Base-by-base conservation (phyloP, 2,329 filamentous ascomycete genomes). In the Xylaria sp. region DNA sequence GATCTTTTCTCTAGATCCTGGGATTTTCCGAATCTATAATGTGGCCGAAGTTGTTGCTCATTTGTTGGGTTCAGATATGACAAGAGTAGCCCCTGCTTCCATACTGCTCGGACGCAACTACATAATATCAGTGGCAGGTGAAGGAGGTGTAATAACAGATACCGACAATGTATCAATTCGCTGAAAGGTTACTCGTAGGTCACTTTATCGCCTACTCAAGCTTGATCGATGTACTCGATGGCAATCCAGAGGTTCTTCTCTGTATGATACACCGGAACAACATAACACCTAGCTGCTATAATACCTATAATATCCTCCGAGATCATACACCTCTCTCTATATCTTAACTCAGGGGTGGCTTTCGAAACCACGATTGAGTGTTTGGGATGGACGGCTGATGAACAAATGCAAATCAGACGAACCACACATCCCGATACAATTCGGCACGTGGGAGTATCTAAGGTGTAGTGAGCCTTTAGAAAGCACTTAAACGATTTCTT, bases 381-480 rank as follows among this genome's bases (percentile, higher is more conserved):
- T 67, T 58, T 65, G 49, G 61, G 66, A 67, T 60, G 61, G 38
- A 33, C 66, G 66, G 66, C 66, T 49, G 66, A 65, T 67, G 61
- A 42, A 60, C 61, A 54, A 59, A 56, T 40, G 42, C 49, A 58
- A 60, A 65, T 67, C 54, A 67, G 60, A 67, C 49, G 65, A 60
- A 67, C 53, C 44, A 38, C 59, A 28, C 20, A 64, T 42, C 61
- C 56, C 31, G 58, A 67, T 54, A 38, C 51, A 6, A 56, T 31
- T 31, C 66, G 61, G 57, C 66, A 67, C 61, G 66, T 67, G 66
- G 38, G 26, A 60, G 36, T 20, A 64, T 48, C 49, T 44, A 49
- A 56, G 48, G 31, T 51, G 15, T 20, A 44, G 23, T 46, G 33
- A 51, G n/a, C 10, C 42, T 38, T 53, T 13, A 28, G 44, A 42